Evolutionary conservation across 2,329 filamentous ascomycete genomes (phyloP).

Genomic region (Microdochium trichocladiopsis): DNA sequence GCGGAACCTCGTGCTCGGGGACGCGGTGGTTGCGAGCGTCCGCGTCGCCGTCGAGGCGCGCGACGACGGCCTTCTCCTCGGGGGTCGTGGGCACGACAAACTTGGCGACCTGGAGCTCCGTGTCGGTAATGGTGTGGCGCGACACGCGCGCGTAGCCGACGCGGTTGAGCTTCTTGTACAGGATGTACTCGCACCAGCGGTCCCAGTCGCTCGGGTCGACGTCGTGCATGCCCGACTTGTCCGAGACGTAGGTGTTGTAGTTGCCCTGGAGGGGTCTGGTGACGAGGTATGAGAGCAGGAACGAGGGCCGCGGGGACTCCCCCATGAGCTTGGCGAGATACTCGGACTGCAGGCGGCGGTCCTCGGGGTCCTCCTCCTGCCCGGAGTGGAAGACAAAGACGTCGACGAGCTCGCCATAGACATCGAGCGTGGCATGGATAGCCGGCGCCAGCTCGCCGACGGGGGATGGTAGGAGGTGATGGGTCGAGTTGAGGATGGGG

Average conservation of each 20-base stretch:
- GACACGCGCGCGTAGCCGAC: constrained; percentile 87
- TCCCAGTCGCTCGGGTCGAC: constrained; percentile 93
- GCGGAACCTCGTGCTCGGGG: constrained; percentile 66
- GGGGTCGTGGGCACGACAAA: constrained; percentile 74
- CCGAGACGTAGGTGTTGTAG: constrained; percentile 91
- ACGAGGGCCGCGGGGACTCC: constrained; percentile 67
- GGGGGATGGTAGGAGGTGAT: constrained; percentile 88
- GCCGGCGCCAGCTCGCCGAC: constrained; percentile 93
- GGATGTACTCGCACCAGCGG: constrained; percentile 97
- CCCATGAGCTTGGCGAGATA: constrained; percentile 90
- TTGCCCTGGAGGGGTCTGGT: constrained; percentile 87
- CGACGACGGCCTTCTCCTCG: constrained; percentile 41
- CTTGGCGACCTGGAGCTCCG: constrained; percentile 93
- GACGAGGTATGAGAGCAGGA: constrained; percentile 87
- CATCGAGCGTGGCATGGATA: constrained; percentile 92
- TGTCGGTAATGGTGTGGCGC: constrained; percentile 89
- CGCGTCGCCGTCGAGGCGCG: constrained; percentile 23
- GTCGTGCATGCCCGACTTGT: constrained; percentile 85
- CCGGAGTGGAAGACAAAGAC: constrained; percentile 98
- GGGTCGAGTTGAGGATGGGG: constrained; percentile 93
- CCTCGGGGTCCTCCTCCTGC: constrained; percentile 92
- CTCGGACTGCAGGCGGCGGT: constrained; percentile 76
- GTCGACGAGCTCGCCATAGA: constrained; percentile 84
- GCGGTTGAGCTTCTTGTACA: constrained; percentile 83
- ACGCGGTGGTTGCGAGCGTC: constrained; percentile 54